Base-by-base conservation (phyloP, 768 basidiomycete genomes). In the Lactarius tabidus region DNA sequence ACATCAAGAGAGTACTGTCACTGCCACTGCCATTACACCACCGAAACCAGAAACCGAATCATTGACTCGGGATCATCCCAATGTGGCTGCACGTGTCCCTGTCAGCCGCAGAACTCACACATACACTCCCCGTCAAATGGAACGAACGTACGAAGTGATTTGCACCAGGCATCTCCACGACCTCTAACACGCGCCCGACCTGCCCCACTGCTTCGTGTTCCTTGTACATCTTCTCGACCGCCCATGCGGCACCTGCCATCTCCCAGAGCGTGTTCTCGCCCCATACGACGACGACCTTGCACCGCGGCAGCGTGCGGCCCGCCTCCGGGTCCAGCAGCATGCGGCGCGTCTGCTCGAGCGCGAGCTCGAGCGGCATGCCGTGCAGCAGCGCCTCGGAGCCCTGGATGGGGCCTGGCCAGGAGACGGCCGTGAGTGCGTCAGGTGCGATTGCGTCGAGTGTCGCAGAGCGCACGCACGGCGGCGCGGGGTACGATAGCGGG, bases 141-240 rank as follows among this genome's bases (percentile, higher is more conserved):
- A 28, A 60, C 18, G 8, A 5, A 66, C 68, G 51, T 38, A 69
- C 68, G n/a, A 69, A 67, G 45, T 69, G 68, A 53, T 69, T 69
- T 35, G 68, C 68, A 9, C 60, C 52, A 12, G 67, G 66, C 43
- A 68, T 63, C 33, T 64, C 59, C 36, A 64, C 67, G 31, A 67
- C 59, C 39, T 68, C 56, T 18, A 68, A 60, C 56, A 41, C 15
- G 14, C 68, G 54, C n/a, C 48, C 66, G 10, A 41, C 60, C 51
- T 43, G 48, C 18, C 66, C 66, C 36, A 1, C 28, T 6, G 52
- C 66, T 28, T 64, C 33, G 33, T 51, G 39, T 35, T 68, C 63
- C n/a, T 36, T 58, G 38, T 69, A 69, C 31, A 67, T 6, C 31
- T 33, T 57, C 28, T 67, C 67, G 26, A 69, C 43, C 2, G 58